phyloP scores from a whole-genome alignment of 2,329 filamentous ascomycete genomes.

The Berkeleyomyces rouxiae region DNA sequence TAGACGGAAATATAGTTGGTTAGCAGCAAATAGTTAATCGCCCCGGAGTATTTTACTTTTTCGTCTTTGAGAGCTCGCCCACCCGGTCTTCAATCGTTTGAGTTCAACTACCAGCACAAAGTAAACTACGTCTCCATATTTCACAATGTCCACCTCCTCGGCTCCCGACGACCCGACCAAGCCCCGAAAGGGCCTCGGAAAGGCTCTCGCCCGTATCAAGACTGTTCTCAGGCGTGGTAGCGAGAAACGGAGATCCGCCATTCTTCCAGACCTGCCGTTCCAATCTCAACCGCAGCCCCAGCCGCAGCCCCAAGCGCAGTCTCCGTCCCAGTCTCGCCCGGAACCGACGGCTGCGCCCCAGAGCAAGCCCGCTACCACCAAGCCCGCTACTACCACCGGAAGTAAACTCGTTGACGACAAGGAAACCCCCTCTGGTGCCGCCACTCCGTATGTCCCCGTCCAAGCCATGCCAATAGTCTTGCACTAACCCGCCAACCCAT shows the following conservation, averaged over 20 bases:
- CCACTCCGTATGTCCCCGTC: neutral
- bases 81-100: too few species aligned
- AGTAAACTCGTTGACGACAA: neutral
- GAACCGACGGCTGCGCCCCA: neutral
- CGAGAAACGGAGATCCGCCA: slow-evolving; percentile 14
- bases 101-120: too few species aligned
- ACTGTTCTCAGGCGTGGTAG: slow-evolving; percentile 30
- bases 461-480: neutral
- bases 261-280: neutral
- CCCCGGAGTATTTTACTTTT: too few species aligned
- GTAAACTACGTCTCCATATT: too few species aligned
- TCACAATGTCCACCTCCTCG: neutral
- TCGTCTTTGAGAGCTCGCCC: too few species aligned
- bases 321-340: neutral
- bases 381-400: neutral
- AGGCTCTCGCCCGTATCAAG: slow-evolving; percentile 32
- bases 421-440: neutral
- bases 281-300: neutral
- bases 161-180: slow-evolving; percentile 14
- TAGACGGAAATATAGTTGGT: too few species aligned
- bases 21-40: too few species aligned
- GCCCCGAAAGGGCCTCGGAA: slow-evolving; percentile 32
- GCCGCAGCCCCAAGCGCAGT: neutral
- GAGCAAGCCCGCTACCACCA: neutral
- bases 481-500: neutral